These are phyloP conservation scores for Phytomonas sp. DNA, from an alignment of 208 protist species.

Conservation along the genomic window DNA sequence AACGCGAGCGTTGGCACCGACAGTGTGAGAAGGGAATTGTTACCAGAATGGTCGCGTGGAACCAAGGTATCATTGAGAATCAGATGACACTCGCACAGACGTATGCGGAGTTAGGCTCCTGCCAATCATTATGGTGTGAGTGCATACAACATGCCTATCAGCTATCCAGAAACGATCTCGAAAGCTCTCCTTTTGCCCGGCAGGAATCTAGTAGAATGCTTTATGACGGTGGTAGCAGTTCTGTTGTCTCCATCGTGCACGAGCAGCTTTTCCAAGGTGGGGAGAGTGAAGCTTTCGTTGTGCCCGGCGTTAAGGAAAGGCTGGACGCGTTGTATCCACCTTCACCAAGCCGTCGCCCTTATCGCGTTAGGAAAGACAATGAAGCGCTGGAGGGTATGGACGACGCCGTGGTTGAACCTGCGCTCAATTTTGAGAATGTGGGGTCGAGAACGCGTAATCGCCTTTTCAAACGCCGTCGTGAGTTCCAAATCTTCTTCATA, in stretches of 20 bases:
- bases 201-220: conserved; percentile 9
- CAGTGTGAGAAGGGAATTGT: background rate
- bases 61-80: background rate
- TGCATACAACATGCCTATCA: conserved; percentile 16
- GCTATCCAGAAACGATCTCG: conserved; percentile 15
- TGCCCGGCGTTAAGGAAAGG: background rate
- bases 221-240: conserved; percentile 4
- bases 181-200: conserved; percentile 24
- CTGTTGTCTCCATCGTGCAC: background rate
- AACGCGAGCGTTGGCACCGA: conserved; percentile 5
- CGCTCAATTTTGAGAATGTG: background rate
- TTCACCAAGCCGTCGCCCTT: background rate
- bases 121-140: conserved; percentile 16
- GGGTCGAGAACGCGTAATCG: background rate
- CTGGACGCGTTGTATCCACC: background rate
- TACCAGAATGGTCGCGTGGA: background rate
- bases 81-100: background rate
- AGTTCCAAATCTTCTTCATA: background rate
- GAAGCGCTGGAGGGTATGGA: background rate
- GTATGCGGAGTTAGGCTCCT: background rate
- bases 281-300: background rate
- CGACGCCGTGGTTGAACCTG: background rate
- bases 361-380: background rate
- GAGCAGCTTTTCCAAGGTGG: background rate
- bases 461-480: background rate